Base-by-base conservation (phyloP, 768 basidiomycete genomes). In the Nidularia sp. region DNA sequence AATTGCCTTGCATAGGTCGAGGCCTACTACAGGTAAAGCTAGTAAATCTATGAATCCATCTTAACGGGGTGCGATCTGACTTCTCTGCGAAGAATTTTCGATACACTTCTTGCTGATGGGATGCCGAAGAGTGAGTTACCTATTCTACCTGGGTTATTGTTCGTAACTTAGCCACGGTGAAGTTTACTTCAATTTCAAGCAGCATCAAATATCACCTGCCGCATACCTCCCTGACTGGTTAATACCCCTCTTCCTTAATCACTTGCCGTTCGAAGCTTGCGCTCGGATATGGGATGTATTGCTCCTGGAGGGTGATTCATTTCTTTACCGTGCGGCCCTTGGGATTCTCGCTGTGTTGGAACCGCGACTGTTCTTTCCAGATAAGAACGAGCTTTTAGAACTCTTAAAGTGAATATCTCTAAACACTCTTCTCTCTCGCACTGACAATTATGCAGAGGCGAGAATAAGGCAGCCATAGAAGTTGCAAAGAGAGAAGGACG, bases 161-260 rank as follows among this genome's bases (percentile, higher is more conserved):
- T 10, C 39, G 45, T 57, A 45, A 58, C 47, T 52, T 34, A 48
- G 45, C 32, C 51, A 10, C 47, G 36, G 18, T 18, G 18, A 13
- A 93, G 92, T 96, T 55, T 94, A 93, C 66, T 90, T 93, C 71
- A 94, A 94, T 70, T 94, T 95, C 70, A 93, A 94, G 65, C 90
- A 93, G 60, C 90, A 94, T 63, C 90, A 93, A 56, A 82, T 96
- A 61, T 88, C 92, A 1, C 93, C 93, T 1, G 72, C 84, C 2
- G 78, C 84, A n/a, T 96, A 95, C 71, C 74, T 96, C 12, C 81
- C 78, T 0, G 84, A 85, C 53, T 96, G 93, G 93, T 60, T 96
- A 29, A 61, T 88, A 32, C 83, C 93, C 0, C 70, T 93, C 12
- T 96, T 93, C 64, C 68, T 92, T 35, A 79, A 90, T 56, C 91